These are phyloP conservation scores for Allium cepa DNA, from an alignment of 106 monocot genomes.

Conservation along the genomic window DNA sequence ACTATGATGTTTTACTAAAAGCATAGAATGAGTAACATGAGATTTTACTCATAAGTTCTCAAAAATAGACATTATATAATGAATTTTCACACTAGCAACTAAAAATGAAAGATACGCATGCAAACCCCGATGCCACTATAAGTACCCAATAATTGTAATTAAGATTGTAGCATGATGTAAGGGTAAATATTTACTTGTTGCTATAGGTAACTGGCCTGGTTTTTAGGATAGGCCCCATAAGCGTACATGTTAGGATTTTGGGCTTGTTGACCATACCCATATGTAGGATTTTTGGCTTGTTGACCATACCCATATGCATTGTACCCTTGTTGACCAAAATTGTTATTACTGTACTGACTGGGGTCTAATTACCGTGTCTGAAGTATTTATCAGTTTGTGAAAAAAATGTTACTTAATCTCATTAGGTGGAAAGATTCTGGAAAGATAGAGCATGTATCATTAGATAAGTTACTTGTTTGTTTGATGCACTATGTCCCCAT, in stretches of 20 bases:
- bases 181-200: constrained; percentile 13
- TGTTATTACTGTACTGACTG: constrained; percentile 26
- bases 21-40: no score
- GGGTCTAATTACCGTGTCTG: constrained; percentile 29
- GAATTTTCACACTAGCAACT: no score
- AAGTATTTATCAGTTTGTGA: not conserved
- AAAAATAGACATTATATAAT: no score
- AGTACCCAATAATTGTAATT: no score
- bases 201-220: constrained; percentile 30
- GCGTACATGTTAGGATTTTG: constrained; percentile 56
- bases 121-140: no score
- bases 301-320: constrained; percentile 43
- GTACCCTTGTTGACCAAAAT: constrained; percentile 36
- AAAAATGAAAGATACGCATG: no score
- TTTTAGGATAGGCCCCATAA: constrained; percentile 52
- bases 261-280: constrained; percentile 40
- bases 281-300: constrained; percentile 38
- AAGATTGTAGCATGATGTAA: not conserved
- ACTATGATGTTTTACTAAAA: no score
- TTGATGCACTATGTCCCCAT: constrained; percentile 67
- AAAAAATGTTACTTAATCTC: not conserved
- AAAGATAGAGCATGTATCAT: not conserved
- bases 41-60: no score
- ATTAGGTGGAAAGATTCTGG: not conserved
- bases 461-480: constrained; percentile 35